phyloP scores from a whole-genome alignment of 2,329 filamentous ascomycete species.

The Penicillium fuscoglaucum region DNA sequence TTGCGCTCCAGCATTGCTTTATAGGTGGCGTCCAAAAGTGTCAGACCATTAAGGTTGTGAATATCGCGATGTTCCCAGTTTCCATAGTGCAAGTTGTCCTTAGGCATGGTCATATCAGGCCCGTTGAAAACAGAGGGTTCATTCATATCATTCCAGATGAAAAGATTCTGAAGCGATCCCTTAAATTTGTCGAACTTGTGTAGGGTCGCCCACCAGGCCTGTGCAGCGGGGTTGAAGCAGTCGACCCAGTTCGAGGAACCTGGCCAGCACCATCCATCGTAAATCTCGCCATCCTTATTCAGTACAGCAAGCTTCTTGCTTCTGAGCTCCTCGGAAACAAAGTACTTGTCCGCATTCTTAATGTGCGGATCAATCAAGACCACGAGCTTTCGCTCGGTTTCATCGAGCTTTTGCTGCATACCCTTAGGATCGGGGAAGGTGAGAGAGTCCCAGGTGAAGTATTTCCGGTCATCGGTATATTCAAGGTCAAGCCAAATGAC shows the following conservation, averaged over 20 bases:
- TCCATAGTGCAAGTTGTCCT: conserved; percentile 89
- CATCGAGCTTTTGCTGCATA: conserved; percentile 86
- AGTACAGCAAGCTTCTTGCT: conserved; percentile 79
- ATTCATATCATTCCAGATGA: conserved; percentile 99
- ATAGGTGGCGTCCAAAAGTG: conserved; percentile 91
- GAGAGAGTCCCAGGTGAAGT: conserved; percentile 94
- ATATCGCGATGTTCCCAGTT: conserved; percentile 97
- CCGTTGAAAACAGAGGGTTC: conserved; percentile 99
- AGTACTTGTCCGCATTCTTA: conserved; percentile 82
- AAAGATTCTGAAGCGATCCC: conserved; percentile 81
- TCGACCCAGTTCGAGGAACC: conserved; percentile 97
- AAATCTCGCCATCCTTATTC: conserved; percentile 85
- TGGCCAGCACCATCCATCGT: conserved; percentile 98
- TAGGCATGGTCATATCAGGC: conserved; percentile 97
- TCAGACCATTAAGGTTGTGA: conserved; percentile 94
- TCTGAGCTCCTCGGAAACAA: conserved; percentile 76
- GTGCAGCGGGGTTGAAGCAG: conserved; percentile 87
- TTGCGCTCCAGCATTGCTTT: conserved; percentile 80
- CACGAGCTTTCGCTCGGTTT: conserved; percentile 84
- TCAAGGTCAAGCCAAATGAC: conserved; percentile 99
- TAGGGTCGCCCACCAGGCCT: conserved; percentile 85
- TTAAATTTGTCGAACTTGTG: conserved; percentile 89
- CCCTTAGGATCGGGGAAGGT: conserved; percentile 81
- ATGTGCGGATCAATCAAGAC: conserved; percentile 97
- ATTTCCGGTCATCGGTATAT: conserved; percentile 95